Base-by-base conservation (phyloP, 148 eudicot species). In the Rheum nobile region DNA sequence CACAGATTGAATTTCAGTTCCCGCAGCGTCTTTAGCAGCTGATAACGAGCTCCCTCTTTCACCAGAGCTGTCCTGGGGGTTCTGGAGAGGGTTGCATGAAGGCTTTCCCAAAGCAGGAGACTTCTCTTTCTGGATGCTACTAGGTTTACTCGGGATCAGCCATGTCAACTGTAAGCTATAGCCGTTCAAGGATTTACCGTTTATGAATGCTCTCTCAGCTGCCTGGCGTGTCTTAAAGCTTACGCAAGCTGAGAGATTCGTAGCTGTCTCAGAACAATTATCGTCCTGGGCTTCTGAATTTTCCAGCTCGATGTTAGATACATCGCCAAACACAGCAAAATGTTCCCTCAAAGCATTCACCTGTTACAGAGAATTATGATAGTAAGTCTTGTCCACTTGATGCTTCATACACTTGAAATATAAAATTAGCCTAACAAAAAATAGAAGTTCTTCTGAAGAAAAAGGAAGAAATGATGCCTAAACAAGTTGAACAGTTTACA, bases 151-250 rank as follows among this genome's bases (percentile, higher is more conserved):
- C 19, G 88, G 72, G 31, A 81, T 73, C 71, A 82, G 71, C 98
- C 98, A 92, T 71, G 76, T 75, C 54, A 92, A 86, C 71, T 83
- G 87, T 84, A 92, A 80, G 69, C 73, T 81, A 69, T 87, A 80
- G 54, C 90, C 93, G 57, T 87, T 75, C 91, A 91, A 92, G 77
- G 78, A 72, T 86, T 83, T 90, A n/a, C 93, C 93, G 75, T 80
- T 82, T 69, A 78, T 32, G 65, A 88, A 93, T 70, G 96, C 98
- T 82, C 76, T 87, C 81, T 93, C 98, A 73, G 98, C 98, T 73
- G 87, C 76, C 43, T 75, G 87, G 9, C 96, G 93, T 24, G 90
- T 82, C 24, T 84, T 75, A 79, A 93, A 93, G 79, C 78, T 76
- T 77, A 93, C 57, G 37, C 79, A 81, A 75, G 91, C 96, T 50